Percentiles rank a stretch among this genome's conserved stretches.
Conservation (phyloP, 2,329 filamentous ascomycete species). For the Aureobasidium namibiae region DNA sequence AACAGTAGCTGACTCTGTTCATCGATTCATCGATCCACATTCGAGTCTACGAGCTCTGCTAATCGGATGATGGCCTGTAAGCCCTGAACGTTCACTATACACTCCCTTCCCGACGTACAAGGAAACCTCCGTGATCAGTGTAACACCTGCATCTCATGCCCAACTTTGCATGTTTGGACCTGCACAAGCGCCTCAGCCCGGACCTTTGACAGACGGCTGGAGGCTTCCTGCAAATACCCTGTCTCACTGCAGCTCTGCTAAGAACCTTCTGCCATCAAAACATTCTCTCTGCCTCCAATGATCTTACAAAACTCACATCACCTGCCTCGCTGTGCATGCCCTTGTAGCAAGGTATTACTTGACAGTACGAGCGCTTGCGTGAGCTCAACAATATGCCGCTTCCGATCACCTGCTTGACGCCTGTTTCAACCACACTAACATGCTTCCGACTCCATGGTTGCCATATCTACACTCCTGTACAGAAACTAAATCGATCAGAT, state of each 20-base stretch:
- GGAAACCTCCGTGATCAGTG: not conserved
- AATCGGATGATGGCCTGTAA: no score
- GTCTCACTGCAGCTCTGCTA: not conserved
- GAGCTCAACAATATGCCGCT: not conserved
- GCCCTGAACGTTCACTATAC: not conserved
- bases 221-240: not conserved
- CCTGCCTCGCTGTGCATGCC: not conserved
- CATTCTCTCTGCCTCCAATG: not conserved
- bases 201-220: not conserved
- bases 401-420: not conserved
- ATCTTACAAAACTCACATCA: not conserved
- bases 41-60: no score
- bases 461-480: not conserved
- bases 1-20: no score
- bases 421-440: not conserved
- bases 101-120: not conserved
- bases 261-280: not conserved
- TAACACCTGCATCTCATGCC: not conserved
- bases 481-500: no score
- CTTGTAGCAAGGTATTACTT: not conserved
- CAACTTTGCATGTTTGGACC: not conserved
- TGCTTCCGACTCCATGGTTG: not conserved
- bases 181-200: conserved; percentile 5
- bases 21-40: no score
- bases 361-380: conserved; percentile 2